A percentile compares a stretch with the other conserved stretches of the same genome.
Evolutionary conservation across 805 yeast species (phyloP).

Genomic region (Dipodascus geniculatus): DNA sequence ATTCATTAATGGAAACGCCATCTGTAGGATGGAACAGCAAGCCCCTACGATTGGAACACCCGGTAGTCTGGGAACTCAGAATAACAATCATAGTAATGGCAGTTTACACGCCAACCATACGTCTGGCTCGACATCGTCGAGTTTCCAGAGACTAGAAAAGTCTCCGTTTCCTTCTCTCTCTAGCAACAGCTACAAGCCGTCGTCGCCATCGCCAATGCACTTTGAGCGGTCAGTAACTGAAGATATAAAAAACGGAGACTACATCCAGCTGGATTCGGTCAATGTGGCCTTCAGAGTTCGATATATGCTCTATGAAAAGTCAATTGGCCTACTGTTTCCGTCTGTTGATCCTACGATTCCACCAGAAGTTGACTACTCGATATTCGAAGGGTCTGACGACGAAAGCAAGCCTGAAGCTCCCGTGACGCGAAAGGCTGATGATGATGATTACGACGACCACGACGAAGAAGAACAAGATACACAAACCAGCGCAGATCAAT

Average conservation of each 20-base stretch:
- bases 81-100: not conserved
- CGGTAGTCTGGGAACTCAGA: constrained; percentile 1
- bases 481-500: not conserved
- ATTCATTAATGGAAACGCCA: constrained; percentile 22
- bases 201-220: not conserved
- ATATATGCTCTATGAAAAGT: constrained; percentile 30
- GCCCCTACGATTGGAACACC: constrained; percentile 2
- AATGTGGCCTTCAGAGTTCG: constrained; percentile 28
- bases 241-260: constrained; percentile 4
- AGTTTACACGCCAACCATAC: constrained; percentile 3
- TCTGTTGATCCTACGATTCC: constrained; percentile 7
- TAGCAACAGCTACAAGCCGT: not conserved
- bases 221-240: constrained; percentile 4
- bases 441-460: constrained; percentile 28
- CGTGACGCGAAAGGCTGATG: constrained; percentile 7
- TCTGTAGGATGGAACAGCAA: constrained; percentile 10
- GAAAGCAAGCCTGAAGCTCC: constrained; percentile 2
- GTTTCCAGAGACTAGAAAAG: not conserved
- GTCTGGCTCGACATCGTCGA: not conserved
- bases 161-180: not conserved
- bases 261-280: constrained; percentile 21
- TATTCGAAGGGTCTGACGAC: constrained; percentile 15
- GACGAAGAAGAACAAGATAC: constrained; percentile 30
- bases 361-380: constrained; percentile 15
- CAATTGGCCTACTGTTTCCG: constrained; percentile 21